phyloP scores from a whole-genome alignment of 1,284 basidiomycete species.

The Pisolithus thermaeus region DNA sequence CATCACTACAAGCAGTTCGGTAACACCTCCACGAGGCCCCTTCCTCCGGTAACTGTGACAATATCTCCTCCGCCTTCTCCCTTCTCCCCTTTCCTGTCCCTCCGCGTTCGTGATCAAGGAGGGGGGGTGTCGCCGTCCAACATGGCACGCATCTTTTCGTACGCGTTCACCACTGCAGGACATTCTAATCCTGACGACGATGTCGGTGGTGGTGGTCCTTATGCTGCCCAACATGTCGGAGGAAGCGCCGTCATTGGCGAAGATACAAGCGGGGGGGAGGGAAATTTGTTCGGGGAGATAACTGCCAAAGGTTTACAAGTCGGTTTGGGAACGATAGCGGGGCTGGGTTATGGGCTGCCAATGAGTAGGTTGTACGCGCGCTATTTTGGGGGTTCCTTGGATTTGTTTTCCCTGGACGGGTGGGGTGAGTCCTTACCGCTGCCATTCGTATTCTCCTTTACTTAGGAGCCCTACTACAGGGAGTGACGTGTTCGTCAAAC shows the following conservation, averaged over 20 bases:
- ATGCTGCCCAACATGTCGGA: conserved; percentile 67
- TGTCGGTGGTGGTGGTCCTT: conserved; percentile 54
- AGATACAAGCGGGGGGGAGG: conserved; percentile 42
- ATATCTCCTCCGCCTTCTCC: conserved; percentile 53
- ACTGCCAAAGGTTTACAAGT: conserved; percentile 68
- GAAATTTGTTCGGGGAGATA: conserved; percentile 68
- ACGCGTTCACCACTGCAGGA: conserved; percentile 78
- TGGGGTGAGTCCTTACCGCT: conserved; percentile 52
- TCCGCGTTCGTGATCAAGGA: conserved; percentile 81
- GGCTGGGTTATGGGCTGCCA: conserved; percentile 76
- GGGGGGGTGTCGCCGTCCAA: conserved; percentile 76
- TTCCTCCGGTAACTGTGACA: conserved; percentile 70
- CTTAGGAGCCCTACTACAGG: conserved; percentile 33
- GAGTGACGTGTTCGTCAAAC: conserved; percentile 71
- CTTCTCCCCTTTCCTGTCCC: conserved; percentile 52
- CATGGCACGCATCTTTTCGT: conserved; percentile 79
- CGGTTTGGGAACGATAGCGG: conserved; percentile 63
- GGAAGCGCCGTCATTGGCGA: conserved; percentile 57
- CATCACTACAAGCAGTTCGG: conserved; percentile 47
- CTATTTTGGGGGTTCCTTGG: conserved; percentile 77
- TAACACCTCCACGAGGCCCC: conserved; percentile 25
- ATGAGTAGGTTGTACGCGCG: conserved; percentile 80
- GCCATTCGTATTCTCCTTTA: background rate
- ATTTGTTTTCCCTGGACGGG: conserved; percentile 72
- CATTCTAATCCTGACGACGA: conserved; percentile 39